Conservation (phyloP, 345 rosid species). For the Moringa oleifera region DNA sequence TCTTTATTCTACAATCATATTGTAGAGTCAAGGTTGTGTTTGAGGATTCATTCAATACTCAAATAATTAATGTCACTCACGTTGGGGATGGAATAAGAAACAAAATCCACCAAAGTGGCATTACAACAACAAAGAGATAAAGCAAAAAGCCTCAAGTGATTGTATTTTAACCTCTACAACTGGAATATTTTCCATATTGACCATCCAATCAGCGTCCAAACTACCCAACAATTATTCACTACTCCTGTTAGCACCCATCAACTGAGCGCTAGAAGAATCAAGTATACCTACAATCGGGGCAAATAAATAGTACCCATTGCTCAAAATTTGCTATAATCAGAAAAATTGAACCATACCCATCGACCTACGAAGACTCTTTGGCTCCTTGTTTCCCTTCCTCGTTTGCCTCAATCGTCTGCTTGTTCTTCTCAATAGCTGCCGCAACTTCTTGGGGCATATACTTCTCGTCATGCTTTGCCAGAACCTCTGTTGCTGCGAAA, state of each 20-base stretch:
- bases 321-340: background rate
- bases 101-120: conserved; percentile 18
- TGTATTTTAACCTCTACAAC: background rate
- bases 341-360: conserved; percentile 11
- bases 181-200: background rate
- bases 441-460: conserved; percentile 97
- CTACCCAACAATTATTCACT: background rate
- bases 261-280: no score
- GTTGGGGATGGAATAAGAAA: no score
- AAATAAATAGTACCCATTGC: background rate
- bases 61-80: no score
- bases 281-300: no score
- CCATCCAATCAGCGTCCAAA: background rate
- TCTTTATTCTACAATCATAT: no score
- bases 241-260: no score
- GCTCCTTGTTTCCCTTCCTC: conserved; percentile 22
- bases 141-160: conserved; percentile 9
- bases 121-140: conserved; percentile 5
- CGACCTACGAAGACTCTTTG: conserved; percentile 21
- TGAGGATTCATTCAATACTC: no score
- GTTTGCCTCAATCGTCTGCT: conserved; percentile 54
- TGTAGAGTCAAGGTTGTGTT: no score
- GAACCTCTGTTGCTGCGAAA: conserved; percentile 77
- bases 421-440: conserved; percentile 93
- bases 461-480: conserved; percentile 98